phyloP scores from a whole-genome alignment of 352 stramenopile species.

The Globisporangium paddicum region DNA sequence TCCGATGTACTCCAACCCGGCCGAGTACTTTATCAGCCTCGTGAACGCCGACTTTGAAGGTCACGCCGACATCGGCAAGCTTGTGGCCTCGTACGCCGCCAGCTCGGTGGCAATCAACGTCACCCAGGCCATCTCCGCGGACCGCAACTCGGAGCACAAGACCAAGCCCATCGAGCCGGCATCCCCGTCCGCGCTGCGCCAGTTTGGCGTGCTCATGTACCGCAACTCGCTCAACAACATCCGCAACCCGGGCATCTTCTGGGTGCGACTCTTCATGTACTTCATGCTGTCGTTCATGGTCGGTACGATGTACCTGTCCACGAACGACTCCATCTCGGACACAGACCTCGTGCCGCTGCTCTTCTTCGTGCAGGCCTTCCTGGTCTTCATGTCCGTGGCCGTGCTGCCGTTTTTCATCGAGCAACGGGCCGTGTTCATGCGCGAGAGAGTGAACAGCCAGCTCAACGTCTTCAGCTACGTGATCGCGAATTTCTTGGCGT shows the following conservation, averaged over 20 bases:
- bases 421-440: constrained; percentile 77
- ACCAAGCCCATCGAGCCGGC: constrained; percentile 19
- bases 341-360: constrained; percentile 52
- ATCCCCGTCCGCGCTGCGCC: constrained; percentile 40
- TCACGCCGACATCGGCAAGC: not conserved
- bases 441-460: constrained; percentile 71
- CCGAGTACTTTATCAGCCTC: constrained; percentile 61
- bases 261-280: constrained; percentile 82
- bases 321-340: constrained; percentile 32
- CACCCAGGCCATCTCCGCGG: constrained; percentile 34
- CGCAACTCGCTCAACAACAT: constrained; percentile 58
- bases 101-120: not conserved
- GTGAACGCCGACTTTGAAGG: constrained; percentile 58
- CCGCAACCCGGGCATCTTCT: constrained; percentile 69
- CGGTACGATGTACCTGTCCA: constrained; percentile 64
- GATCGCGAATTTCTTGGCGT: constrained; percentile 59
- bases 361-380: constrained; percentile 88
- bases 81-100: constrained; percentile 7
- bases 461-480: constrained; percentile 75
- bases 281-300: constrained; percentile 66
- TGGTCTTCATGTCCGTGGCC: constrained; percentile 91
- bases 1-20: constrained; percentile 61
- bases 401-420: constrained; percentile 83
- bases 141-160: not conserved
- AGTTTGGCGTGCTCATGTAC: constrained; percentile 51